Percentiles rank a stretch among this genome's conserved stretches.
Conservation (phyloP, 805 yeast genomes). For the Diddensiella santjacobensis region DNA sequence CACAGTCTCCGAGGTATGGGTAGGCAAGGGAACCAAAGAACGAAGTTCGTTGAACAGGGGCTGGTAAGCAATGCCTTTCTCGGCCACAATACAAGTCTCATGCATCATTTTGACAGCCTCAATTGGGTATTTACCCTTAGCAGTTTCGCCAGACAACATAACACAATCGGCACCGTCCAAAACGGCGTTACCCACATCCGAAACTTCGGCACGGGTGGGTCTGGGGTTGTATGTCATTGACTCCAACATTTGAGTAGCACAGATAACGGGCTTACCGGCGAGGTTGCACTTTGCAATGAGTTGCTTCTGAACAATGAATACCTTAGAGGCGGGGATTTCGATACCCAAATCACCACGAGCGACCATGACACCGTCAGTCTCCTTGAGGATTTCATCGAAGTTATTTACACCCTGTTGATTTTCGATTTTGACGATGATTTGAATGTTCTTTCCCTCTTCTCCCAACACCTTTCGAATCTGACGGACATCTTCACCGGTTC, state of each 20-base stretch:
- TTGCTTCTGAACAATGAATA: constrained; percentile 97
- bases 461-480: constrained; percentile 93
- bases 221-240: constrained; percentile 99
- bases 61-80: constrained; percentile 90
- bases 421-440: constrained; percentile 96
- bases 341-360: constrained; percentile 99
- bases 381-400: constrained; percentile 91
- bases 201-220: constrained; percentile 99
- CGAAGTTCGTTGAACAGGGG: constrained; percentile 82
- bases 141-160: constrained; percentile 99
- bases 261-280: constrained; percentile 98
- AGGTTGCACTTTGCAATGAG: constrained; percentile 98
- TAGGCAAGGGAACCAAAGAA: constrained; percentile 79
- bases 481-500: constrained; percentile 85
- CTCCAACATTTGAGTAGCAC: constrained; percentile 99
- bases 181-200: constrained; percentile 98
- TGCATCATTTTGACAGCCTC: constrained; percentile 99
- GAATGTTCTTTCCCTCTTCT: constrained; percentile 93
- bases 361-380: constrained; percentile 99
- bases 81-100: constrained; percentile 94
- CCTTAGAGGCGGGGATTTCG: constrained; percentile 99
- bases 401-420: constrained; percentile 99
- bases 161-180: constrained; percentile 99
- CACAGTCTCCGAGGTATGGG: constrained; percentile 91
- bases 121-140: constrained; percentile 97